Evolutionary conservation across 2,329 filamentous ascomycete genomes (phyloP).

Genomic region (Hymenoscyphus infarciens): DNA sequence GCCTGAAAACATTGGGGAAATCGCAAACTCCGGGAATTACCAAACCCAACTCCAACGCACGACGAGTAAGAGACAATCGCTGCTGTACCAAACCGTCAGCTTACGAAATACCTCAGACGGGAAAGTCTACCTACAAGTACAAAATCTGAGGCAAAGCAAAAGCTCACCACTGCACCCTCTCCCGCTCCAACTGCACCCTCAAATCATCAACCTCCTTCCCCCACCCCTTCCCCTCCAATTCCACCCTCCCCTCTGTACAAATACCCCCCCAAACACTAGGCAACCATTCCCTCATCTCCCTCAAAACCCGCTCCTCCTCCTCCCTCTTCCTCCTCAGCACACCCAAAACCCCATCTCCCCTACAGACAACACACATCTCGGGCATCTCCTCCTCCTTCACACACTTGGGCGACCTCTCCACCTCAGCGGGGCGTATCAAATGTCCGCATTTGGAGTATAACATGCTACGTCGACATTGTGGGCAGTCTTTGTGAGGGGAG

Average conservation of each 20-base stretch:
- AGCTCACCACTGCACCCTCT: constrained; percentile 29
- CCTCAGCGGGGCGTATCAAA: constrained; percentile 18
- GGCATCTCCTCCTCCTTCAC: constrained; percentile 25
- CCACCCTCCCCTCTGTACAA: constrained; percentile 12
- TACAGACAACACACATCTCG: constrained; percentile 25
- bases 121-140: neutral
- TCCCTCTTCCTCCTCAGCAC: constrained; percentile 17
- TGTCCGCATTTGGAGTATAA: constrained; percentile 28
- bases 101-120: neutral
- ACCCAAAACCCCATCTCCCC: constrained; percentile 16
- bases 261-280: constrained; percentile 22
- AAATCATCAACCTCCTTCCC: constrained; percentile 21
- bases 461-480: constrained; percentile 28
- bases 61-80: neutral
- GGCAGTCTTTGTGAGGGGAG: constrained; percentile 27
- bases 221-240: constrained; percentile 22
- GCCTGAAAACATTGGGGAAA: neutral
- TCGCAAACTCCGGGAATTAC: neutral
- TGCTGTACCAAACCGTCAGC: neutral
- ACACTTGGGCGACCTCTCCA: constrained; percentile 9
- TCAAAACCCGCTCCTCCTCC: constrained; percentile 19
- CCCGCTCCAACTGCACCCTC: constrained; percentile 30
- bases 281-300: constrained; percentile 18
- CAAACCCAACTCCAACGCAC: neutral
- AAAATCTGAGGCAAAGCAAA: neutral